Conservation (phyloP, 371 early-diverging fungal species). For the Zancudomyces culisetae region DNA sequence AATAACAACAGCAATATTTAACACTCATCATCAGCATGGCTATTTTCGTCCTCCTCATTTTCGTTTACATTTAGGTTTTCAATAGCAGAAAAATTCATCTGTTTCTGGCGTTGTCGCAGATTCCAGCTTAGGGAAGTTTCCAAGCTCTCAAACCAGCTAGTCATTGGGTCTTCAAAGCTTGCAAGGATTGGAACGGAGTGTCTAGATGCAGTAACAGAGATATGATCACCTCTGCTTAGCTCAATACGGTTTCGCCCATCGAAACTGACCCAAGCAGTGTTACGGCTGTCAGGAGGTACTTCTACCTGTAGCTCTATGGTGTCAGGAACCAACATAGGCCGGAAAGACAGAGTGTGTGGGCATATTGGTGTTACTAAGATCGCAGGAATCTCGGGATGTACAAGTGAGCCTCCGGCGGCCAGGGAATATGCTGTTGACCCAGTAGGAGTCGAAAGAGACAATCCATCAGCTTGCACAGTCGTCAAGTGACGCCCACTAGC, state of each 20-base stretch:
- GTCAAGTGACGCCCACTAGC: conserved; percentile 69
- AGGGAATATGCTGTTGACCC: conserved; percentile 91
- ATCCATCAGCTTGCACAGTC: conserved; percentile 68
- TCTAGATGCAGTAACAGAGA: conserved; percentile 60
- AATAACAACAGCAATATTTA: no score
- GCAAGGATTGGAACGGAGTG: conserved; percentile 71
- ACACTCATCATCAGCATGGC: not conserved
- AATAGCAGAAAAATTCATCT: conserved; percentile 2
- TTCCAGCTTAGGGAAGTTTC: conserved; percentile 67
- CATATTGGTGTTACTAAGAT: conserved; percentile 87
- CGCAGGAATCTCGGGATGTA: conserved; percentile 85
- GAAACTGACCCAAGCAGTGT: conserved; percentile 61
- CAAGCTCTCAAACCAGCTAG: conserved; percentile 67
- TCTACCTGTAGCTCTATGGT: conserved; percentile 53
- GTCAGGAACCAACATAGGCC: conserved; percentile 86
- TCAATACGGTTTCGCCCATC: conserved; percentile 78
- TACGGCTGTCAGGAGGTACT: conserved; percentile 44
- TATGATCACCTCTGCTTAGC: conserved; percentile 70
- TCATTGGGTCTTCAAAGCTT: conserved; percentile 31
- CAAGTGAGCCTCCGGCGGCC: conserved; percentile 78
- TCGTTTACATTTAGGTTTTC: not conserved
- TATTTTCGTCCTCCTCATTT: not conserved
- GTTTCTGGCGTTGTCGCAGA: conserved; percentile 52
- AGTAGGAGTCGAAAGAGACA: conserved; percentile 81
- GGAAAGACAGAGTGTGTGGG: conserved; percentile 79